These are phyloP conservation scores for Lasiosphaeria ovina DNA, from an alignment of 495 filamentous ascomycete species.

Conservation along the genomic window DNA sequence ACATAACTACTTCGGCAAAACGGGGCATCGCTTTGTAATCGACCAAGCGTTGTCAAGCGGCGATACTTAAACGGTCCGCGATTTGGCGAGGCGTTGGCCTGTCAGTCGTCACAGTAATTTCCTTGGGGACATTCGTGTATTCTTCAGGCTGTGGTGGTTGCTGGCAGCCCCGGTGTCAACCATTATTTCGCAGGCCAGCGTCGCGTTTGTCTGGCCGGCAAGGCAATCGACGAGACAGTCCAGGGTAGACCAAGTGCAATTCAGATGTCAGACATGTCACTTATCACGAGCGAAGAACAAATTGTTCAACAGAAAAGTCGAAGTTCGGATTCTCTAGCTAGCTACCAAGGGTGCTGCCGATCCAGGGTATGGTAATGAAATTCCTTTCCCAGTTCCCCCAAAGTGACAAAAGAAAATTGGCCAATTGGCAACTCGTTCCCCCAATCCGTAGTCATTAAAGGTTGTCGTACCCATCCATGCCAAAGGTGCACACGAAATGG, in stretches of 20 bases:
- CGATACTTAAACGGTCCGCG: too few relatives aligned
- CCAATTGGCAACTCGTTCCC: neutral
- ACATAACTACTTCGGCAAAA: too few relatives aligned
- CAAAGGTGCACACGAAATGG: neutral
- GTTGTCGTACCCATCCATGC: neutral
- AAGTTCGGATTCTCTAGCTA: neutral
- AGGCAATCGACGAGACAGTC: too few relatives aligned
- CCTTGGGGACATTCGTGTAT: too few relatives aligned
- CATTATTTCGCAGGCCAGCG: too few relatives aligned
- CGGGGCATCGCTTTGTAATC: too few relatives aligned
- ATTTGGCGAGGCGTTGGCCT: too few relatives aligned
- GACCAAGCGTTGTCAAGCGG: too few relatives aligned
- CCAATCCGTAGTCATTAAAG: neutral
- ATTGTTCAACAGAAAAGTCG: neutral
- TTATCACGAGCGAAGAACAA: neutral
- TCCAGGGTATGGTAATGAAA: constrained; percentile 3
- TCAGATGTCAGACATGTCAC: neutral
- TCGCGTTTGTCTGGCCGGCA: too few relatives aligned
- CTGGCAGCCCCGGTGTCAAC: too few relatives aligned
- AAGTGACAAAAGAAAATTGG: neutral
- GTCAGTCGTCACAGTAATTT: too few relatives aligned
- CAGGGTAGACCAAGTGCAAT: neutral
- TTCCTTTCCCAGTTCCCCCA: neutral
- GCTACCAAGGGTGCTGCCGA: neutral
- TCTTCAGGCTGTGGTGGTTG: too few relatives aligned